phyloP scores from a whole-genome alignment of 331 rosid species.

The Phaseolus coccineus region DNA sequence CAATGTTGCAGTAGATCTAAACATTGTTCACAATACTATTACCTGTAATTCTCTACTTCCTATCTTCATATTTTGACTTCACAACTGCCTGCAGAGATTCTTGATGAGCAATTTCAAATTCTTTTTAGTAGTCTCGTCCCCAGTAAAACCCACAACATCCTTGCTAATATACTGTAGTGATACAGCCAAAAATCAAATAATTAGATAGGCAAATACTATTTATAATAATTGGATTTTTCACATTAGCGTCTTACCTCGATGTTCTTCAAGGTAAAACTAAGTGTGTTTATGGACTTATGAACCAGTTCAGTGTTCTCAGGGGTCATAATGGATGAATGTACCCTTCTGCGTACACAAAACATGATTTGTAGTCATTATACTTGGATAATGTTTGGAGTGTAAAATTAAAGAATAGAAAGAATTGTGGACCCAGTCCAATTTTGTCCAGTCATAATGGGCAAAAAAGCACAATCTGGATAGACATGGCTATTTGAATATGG shows the following conservation, averaged over 20 bases:
- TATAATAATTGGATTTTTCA: background rate
- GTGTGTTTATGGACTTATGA: constrained; percentile 74
- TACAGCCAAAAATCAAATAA: constrained; percentile 8
- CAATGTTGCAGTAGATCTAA: constrained; percentile 3
- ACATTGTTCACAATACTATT: background rate
- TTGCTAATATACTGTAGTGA: constrained; percentile 76
- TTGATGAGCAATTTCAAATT: constrained; percentile 78
- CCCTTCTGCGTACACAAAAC: constrained; percentile 59
- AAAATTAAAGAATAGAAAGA: constrained; percentile 50
- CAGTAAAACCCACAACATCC: constrained; percentile 76
- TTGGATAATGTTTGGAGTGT: constrained; percentile 47
- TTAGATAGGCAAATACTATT: background rate
- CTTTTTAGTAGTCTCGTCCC: constrained; percentile 78
- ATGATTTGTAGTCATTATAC: constrained; percentile 2
- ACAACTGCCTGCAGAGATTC: constrained; percentile 83
- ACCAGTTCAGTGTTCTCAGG: constrained; percentile 81
- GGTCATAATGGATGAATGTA: constrained; percentile 72
- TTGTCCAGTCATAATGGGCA: constrained; percentile 51
- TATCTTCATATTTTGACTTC: constrained; percentile 44
- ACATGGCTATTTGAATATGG: background rate
- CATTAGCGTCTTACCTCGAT: constrained; percentile 64
- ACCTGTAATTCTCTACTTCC: constrained; percentile 34
- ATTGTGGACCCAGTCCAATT: constrained; percentile 59
- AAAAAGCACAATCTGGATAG: no score
- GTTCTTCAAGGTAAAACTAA: constrained; percentile 79